Evolutionary conservation across 148 eudicot species (phyloP).

Genomic region (Chenopodium quinoa): DNA sequence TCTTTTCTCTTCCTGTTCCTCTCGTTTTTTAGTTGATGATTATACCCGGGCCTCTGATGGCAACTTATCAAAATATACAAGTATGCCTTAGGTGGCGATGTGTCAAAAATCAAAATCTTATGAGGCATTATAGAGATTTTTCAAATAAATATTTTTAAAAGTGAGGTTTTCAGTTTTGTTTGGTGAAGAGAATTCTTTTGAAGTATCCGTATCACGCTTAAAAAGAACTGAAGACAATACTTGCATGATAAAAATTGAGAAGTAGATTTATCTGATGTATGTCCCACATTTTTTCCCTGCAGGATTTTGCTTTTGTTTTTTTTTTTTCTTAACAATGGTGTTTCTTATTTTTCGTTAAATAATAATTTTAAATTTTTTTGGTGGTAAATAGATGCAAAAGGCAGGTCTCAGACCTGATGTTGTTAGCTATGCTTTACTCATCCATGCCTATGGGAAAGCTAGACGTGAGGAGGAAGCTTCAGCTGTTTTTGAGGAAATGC

Average conservation of each 20-base stretch:
- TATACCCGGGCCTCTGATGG: too few relatives aligned
- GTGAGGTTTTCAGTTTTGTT: not conserved
- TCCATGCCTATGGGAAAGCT: slow-evolving; percentile 92
- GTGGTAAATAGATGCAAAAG: slow-evolving; percentile 78
- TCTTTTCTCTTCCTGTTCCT: too few relatives aligned
- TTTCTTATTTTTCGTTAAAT: not conserved
- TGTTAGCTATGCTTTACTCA: slow-evolving; percentile 85
- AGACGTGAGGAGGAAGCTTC: slow-evolving; percentile 93
- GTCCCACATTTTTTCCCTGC: not conserved
- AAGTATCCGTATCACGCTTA: not conserved
- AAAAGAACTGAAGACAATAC: not conserved
- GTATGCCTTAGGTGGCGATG: too few relatives aligned
- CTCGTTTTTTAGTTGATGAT: too few relatives aligned
- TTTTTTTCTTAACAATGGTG: not conserved
- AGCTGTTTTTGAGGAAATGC: slow-evolving; percentile 98
- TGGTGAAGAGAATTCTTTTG: not conserved
- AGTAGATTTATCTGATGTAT: not conserved
- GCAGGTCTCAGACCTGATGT: slow-evolving; percentile 82
- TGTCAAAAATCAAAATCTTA: too few relatives aligned
- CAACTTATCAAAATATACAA: too few relatives aligned
- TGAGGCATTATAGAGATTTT: too few relatives aligned
- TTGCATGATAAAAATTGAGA: not conserved
- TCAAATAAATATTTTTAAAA: too few relatives aligned
- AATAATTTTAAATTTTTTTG: slow-evolving; percentile 7
- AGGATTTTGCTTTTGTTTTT: not conserved